phyloP scores from a whole-genome alignment of 1,284 basidiomycete species.

The Trichosporon sp. region DNA sequence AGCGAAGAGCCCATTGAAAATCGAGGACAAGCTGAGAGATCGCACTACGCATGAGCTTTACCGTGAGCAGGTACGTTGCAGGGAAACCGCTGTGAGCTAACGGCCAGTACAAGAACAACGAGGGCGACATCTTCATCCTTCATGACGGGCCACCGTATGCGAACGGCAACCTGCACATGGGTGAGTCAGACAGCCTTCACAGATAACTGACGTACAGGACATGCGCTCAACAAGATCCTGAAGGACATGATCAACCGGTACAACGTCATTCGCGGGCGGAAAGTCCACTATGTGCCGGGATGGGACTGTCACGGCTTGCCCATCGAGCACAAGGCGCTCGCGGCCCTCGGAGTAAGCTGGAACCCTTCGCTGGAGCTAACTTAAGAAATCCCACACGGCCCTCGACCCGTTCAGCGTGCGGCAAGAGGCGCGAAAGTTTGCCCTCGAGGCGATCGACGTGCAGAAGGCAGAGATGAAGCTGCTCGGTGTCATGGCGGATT shows the following conservation, averaged over 20 bases:
- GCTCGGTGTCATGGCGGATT: constrained; percentile 92
- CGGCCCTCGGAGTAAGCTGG: constrained; percentile 67
- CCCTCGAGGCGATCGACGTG: constrained; percentile 70
- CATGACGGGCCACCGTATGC: constrained; percentile 99
- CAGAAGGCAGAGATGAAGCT: constrained; percentile 81
- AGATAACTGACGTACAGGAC: constrained; percentile 63
- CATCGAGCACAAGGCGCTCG: constrained; percentile 89
- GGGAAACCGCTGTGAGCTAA: not conserved
- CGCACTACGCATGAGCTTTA: constrained; percentile 80
- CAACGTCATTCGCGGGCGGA: constrained; percentile 74
- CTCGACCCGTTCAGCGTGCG: constrained; percentile 70
- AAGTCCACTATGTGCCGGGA: constrained; percentile 88
- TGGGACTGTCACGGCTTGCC: constrained; percentile 99
- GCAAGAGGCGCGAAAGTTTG: constrained; percentile 70
- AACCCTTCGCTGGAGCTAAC: not conserved
- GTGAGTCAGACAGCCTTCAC: constrained; percentile 58
- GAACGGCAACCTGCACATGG: constrained; percentile 93
- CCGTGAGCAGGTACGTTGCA: constrained; percentile 70
- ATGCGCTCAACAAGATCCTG: constrained; percentile 94
- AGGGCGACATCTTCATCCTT: constrained; percentile 67
- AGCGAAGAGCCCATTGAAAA: constrained; percentile 68
- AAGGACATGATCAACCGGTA: constrained; percentile 96
- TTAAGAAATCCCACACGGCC: constrained; percentile 56
- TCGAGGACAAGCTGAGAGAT: constrained; percentile 63
- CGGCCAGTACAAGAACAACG: constrained; percentile 65